Evolutionary conservation across 2,329 filamentous ascomycete species (phyloP).

Genomic region (Incumbomyces delicatus): DNA sequence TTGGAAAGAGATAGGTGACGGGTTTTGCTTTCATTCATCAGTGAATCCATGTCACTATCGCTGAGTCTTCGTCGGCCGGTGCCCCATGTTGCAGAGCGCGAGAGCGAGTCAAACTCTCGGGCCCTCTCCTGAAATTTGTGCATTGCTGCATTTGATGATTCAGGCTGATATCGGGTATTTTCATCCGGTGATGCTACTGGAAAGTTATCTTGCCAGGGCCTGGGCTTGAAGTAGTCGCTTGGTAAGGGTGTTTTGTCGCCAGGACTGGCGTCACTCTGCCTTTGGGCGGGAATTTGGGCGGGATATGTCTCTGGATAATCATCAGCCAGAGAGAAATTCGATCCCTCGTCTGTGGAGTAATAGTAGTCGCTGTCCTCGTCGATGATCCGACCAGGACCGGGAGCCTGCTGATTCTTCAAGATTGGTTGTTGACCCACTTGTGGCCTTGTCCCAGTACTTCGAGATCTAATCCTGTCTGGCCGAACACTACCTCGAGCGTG

Average conservation of each 20-base stretch:
- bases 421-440: slow-evolving; percentile 23
- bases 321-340: slow-evolving; percentile 22
- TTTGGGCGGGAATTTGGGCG: slow-evolving; percentile 22
- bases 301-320: slow-evolving; percentile 24
- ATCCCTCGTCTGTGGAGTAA: slow-evolving; percentile 24
- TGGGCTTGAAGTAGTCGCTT: slow-evolving; percentile 29
- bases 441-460: slow-evolving; percentile 31
- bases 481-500: slow-evolving; percentile 8
- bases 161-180: slow-evolving; percentile 35
- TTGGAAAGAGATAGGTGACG: slow-evolving; percentile 30
- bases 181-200: slow-evolving; percentile 11
- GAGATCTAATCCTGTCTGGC: slow-evolving; percentile 11
- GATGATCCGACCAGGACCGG: slow-evolving; percentile 42
- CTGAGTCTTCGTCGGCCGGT: slow-evolving; percentile 35
- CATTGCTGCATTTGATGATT: slow-evolving; percentile 47
- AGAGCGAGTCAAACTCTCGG: slow-evolving; percentile 44
- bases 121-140: slow-evolving; percentile 40
- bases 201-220: slow-evolving; percentile 40
- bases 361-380: slow-evolving; percentile 32
- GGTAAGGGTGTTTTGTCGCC: slow-evolving; percentile 27
- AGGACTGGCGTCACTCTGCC: slow-evolving; percentile 19
- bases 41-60: slow-evolving; percentile 42
- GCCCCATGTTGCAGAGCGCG: slow-evolving; percentile 46
- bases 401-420: slow-evolving; percentile 33
- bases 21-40: slow-evolving; percentile 33